Conservation (phyloP, 2,329 filamentous ascomycete species). For the Fusarium oligoseptatum region DNA sequence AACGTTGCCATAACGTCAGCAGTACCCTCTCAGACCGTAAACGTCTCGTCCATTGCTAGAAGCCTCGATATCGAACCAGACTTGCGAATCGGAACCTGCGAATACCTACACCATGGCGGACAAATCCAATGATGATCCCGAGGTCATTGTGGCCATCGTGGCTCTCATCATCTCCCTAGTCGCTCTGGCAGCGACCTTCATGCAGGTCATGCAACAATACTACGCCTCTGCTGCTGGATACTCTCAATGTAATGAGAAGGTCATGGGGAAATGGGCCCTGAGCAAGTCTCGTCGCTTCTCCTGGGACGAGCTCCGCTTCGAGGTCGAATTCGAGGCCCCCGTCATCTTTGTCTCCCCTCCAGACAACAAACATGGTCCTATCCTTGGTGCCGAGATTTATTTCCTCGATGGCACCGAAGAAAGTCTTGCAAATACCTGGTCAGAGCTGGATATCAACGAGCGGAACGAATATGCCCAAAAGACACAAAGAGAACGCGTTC, state of each 20-base stretch:
- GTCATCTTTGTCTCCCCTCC: slow-evolving; percentile 65
- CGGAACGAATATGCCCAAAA: slow-evolving; percentile 44
- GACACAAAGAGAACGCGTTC: slow-evolving; percentile 54
- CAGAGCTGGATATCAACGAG: slow-evolving; percentile 49
- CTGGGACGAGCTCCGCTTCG: slow-evolving; percentile 61
- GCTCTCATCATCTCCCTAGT: slow-evolving; percentile 63
- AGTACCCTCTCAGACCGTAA: not conserved
- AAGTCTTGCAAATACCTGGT: slow-evolving; percentile 54
- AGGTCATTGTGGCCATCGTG: slow-evolving; percentile 57
- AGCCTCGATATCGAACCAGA: slow-evolving; percentile 12
- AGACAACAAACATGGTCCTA: slow-evolving; percentile 55
- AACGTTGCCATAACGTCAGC: not conserved
- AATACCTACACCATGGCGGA: slow-evolving; percentile 32
- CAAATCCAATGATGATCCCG: slow-evolving; percentile 36
- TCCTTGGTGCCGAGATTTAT: slow-evolving; percentile 47
- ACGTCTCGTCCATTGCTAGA: not conserved
- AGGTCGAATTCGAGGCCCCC: slow-evolving; percentile 63
- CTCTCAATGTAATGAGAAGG: slow-evolving; percentile 60
- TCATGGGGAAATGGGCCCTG: slow-evolving; percentile 62
- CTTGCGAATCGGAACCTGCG: not conserved
- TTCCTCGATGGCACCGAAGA: slow-evolving; percentile 55
- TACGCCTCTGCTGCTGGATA: slow-evolving; percentile 64
- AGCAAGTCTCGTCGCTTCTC: slow-evolving; percentile 57
- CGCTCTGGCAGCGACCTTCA: slow-evolving; percentile 59
- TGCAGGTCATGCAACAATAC: slow-evolving; percentile 66